Base-by-base conservation (phyloP, 2,329 filamentous ascomycete genomes). In the Pestalotiopsis sp. region DNA sequence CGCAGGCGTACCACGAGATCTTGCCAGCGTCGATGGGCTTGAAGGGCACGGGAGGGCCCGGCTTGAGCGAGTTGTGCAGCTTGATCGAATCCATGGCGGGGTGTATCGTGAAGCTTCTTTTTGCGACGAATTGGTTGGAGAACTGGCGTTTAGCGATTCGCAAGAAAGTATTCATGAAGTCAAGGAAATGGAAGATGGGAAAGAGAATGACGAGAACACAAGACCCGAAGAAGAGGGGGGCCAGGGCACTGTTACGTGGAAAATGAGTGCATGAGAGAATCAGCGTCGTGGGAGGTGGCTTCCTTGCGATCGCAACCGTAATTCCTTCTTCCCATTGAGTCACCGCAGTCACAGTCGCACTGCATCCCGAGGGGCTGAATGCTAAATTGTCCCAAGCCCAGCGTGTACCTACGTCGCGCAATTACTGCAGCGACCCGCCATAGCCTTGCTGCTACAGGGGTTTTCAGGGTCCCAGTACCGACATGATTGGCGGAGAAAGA, bases 1-100 rank as follows among this genome's bases (percentile, higher is more conserved):
- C 94, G 83, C 94, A 97, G 73, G 91, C 92, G 80, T 97, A 97
- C 93, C 94, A 97, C 4, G 89, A 90, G 36, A 97, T 88, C 77
- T 91, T 91, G 31, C 89, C 87, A 9, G 86, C 83, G 76, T 95
- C 90, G 62, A 93, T 86, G 14, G 93, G 93, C 58, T 91, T 82
- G 76, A 97, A 96, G 4, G 90, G 87, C 59, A 91, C 91, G 76
- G 95, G 93, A 12, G 85, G 85, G 70, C 92, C 88, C 12, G 93
- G 85, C 75, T 83, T 92, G 75, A 97, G 84, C 5, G 92, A 94
- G 82, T 96, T 97, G 85, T 91, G 93, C 73, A 97, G 85, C 77
- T 90, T 91, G 74, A 97, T 84, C 62, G 88, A 81, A 75, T 84
- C 84, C 85, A 87, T 86, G 75, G 75, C 76, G 75, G 76, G 72